Conservation (phyloP, 305 asterid genomes). For the Fraxinus angustifolia region DNA sequence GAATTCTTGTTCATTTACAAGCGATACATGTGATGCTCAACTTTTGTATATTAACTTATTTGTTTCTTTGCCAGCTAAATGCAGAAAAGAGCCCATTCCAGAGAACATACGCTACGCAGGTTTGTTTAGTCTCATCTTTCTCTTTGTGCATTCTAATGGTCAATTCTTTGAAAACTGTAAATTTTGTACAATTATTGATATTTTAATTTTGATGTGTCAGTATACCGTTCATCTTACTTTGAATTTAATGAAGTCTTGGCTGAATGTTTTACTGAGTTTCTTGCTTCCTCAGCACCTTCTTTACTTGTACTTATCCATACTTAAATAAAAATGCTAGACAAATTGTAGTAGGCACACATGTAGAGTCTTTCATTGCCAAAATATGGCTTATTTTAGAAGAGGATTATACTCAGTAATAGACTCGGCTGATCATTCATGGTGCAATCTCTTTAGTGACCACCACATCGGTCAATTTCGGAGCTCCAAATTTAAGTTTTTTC, state of each 20-base stretch:
- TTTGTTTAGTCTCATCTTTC: conserved; percentile 24
- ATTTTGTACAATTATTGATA: neutral
- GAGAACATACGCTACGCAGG: conserved; percentile 66
- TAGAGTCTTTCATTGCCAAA: neutral
- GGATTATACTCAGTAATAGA: neutral
- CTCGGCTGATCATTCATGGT: neutral
- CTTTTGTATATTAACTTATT: neutral
- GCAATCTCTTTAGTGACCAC: neutral
- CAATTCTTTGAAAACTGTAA: neutral
- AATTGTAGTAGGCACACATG: neutral
- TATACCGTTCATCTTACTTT: neutral
- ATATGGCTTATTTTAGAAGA: neutral
- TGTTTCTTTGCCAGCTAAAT: conserved; percentile 47
- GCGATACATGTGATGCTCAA: neutral
- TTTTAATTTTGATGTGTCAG: conserved; percentile 2
- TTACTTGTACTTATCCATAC: neutral
- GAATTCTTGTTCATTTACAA: neutral
- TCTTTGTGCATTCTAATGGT: neutral
- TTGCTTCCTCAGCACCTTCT: neutral
- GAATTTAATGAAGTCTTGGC: neutral
- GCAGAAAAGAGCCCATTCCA: conserved; percentile 65
- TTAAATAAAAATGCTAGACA: neutral
- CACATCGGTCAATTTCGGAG: neutral
- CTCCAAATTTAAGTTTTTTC: neutral
- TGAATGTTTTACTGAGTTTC: neutral